A percentile compares a stretch with the other conserved stretches of the same genome.
These are phyloP conservation scores for Solanum habrochaites DNA, from an alignment of 257 asterid species.

Conservation along the genomic window DNA sequence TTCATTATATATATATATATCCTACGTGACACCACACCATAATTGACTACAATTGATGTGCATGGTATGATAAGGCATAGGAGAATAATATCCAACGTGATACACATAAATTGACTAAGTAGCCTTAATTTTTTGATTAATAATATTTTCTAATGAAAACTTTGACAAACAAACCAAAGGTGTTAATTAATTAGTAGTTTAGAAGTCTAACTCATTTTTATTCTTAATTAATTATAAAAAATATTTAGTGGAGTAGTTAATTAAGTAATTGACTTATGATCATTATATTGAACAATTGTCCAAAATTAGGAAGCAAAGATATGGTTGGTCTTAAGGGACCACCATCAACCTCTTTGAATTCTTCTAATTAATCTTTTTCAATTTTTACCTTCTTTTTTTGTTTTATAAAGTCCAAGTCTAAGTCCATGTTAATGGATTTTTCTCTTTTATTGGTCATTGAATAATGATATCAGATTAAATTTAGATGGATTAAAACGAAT, in stretches of 20 bases:
- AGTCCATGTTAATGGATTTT: neutral
- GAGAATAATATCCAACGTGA: neutral
- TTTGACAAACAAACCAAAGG: neutral
- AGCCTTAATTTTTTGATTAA: neutral
- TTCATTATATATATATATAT: too few species aligned
- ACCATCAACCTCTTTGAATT: neutral
- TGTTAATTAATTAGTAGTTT: neutral
- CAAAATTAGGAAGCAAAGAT: neutral
- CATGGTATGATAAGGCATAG: neutral
- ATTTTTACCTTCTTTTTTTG: neutral
- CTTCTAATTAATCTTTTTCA: neutral
- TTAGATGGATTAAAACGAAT: neutral
- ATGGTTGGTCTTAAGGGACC: neutral
- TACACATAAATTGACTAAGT: neutral
- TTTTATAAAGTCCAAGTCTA: neutral
- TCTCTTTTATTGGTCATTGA: neutral
- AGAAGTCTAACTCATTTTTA: neutral
- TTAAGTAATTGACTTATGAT: neutral
- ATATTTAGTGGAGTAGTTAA: neutral
- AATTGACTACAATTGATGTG: neutral
- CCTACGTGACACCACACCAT: neutral
- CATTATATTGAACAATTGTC: neutral
- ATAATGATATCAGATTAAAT: neutral
- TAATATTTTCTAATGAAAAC: neutral
- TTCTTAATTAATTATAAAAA: neutral